A percentile compares a stretch with the other conserved stretches of the same genome.
Conservation (phyloP, 202 grass and related monocot genomes). For the Zizania palustris region DNA sequence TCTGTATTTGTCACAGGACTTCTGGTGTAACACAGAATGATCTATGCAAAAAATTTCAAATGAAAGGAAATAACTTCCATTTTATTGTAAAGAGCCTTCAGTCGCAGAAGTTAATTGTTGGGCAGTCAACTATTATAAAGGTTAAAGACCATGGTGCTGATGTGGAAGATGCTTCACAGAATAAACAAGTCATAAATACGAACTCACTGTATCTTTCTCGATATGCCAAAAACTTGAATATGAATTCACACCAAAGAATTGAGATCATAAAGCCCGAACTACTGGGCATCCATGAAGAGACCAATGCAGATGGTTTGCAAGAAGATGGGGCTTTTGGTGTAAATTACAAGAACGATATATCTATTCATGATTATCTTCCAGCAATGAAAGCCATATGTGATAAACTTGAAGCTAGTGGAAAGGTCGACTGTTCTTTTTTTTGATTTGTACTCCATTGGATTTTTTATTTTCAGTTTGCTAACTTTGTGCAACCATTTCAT, state of each 20-base stretch:
- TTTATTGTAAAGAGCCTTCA: conserved; percentile 79
- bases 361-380: conserved; percentile 81
- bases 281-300: conserved; percentile 43
- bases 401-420: conserved; percentile 86
- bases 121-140: conserved; percentile 77
- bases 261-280: conserved; percentile 79
- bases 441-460: conserved; percentile 7
- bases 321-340: conserved; percentile 51
- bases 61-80: conserved; percentile 91
- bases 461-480: conserved; percentile 37
- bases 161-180: conserved; percentile 52
- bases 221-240: conserved; percentile 74
- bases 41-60: conserved; percentile 61
- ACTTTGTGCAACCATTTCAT: conserved; percentile 41
- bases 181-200: conserved; percentile 65
- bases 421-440: conserved; percentile 53
- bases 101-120: conserved; percentile 71
- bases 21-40: conserved; percentile 72
- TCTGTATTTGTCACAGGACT: conserved; percentile 58
- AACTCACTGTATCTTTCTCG: conserved; percentile 80
- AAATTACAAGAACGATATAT: conserved; percentile 59
- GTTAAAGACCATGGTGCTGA: conserved; percentile 58
- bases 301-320: conserved; percentile 37
- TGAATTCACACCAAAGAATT: conserved; percentile 90
- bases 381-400: conserved; percentile 93